Conservation (phyloP, 352 stramenopile species). For the Pythium aquatile region DNA sequence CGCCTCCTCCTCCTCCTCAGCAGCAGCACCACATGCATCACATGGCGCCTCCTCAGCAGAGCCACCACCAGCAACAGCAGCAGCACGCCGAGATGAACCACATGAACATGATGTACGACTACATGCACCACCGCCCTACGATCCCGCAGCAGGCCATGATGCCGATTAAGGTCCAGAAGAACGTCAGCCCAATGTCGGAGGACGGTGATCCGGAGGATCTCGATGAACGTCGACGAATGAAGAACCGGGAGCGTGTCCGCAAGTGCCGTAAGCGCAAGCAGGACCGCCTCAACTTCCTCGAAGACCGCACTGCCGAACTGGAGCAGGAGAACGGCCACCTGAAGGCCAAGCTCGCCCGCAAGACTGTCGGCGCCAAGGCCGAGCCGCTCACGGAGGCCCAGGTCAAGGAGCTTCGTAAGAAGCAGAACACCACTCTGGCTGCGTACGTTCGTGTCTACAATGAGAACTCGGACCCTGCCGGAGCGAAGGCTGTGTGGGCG, state of each 20-base stretch:
- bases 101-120: constrained; percentile 89
- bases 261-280: constrained; percentile 90
- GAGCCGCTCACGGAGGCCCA: constrained; percentile 55
- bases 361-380: constrained; percentile 32
- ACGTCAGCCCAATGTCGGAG: constrained; percentile 66
- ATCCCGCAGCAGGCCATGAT: constrained; percentile 45
- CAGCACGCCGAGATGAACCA: constrained; percentile 54
- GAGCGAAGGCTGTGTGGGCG: constrained; percentile 53
- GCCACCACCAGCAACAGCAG: constrained; percentile 35
- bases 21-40: constrained; percentile 40
- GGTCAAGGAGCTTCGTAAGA: constrained; percentile 76
- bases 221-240: constrained; percentile 85
- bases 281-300: constrained; percentile 83
- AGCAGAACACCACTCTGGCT: constrained; percentile 73
- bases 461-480: constrained; percentile 47
- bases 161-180: constrained; percentile 32
- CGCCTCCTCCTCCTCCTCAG: constrained; percentile 35
- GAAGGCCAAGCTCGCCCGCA: constrained; percentile 74
- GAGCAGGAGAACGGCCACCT: constrained; percentile 82
- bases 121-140: constrained; percentile 70
- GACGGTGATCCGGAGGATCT: constrained; percentile 75
- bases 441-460: constrained; percentile 79
- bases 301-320: constrained; percentile 79
- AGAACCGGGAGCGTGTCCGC: constrained; percentile 86
- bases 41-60: constrained; percentile 24